Evolutionary conservation across 805 yeast species (phyloP), one percentile per base, ranked within the genome.

Genomic region (Alloascoidea hylecoeti): DNA sequence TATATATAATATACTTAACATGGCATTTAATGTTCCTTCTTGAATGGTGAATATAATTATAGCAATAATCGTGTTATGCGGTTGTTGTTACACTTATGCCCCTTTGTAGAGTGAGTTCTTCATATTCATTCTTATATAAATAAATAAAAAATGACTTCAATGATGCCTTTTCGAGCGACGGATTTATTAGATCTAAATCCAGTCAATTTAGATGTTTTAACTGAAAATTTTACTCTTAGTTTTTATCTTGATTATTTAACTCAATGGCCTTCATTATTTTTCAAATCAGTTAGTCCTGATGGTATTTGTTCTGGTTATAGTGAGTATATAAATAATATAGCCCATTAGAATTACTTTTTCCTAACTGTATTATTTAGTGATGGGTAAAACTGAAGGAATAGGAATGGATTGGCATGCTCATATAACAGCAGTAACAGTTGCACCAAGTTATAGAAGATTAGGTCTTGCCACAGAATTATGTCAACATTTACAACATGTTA

Each of bases 361-460:
- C 27, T 5, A 16, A 4, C 17, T 16, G 4, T 4, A 14, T 35
- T 19, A 17, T 0, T 80, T 81, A 52, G 78, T 92, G 94, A 75
- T 92, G 75, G 97, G 94, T n/a, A 92, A 92, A 55, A 78, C 94
- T 1, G 98, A 92, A 55, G 98, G 98, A 0, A 64, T 64, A 28
- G 73, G 68, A 3, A 72, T 68, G 35, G 92, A 86, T 42, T 89
- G 96, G 95, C 99, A 92, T 52, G 74, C 95, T 1, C 99, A 92
- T 55, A 86, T 92, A 37, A 85, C 97, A 0, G 97, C 98, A 0
- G 95, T 92, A 3, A 86, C 97, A 0, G 80, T 92, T 1, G 79
- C 80, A 42, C 78, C 83, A 9, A 77, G 74, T 38, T 89, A 79
- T 55, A 61, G 99, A 39, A 62, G 97, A 43, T 66, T 89, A 13